Conservation (phyloP, 2,329 filamentous ascomycete genomes). For the Epichloe glyceriae region DNA sequence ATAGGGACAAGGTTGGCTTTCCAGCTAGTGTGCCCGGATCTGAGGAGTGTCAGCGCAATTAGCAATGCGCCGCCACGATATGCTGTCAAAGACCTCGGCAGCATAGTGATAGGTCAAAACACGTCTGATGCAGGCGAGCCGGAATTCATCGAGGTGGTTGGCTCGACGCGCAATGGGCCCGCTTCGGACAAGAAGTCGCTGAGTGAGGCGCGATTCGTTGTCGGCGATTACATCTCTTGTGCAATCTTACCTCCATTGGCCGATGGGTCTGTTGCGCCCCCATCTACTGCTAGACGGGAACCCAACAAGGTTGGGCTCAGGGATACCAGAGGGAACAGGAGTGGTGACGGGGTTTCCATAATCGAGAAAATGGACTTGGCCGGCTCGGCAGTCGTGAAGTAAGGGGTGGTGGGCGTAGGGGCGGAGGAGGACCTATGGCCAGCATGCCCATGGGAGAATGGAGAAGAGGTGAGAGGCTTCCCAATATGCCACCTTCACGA, state of each 20-base stretch:
- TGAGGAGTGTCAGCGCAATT: constrained; percentile 24
- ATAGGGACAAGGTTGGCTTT: constrained; percentile 80
- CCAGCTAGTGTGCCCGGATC: constrained; percentile 74
- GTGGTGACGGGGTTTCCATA: constrained; percentile 13
- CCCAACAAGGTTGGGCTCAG: constrained; percentile 5
- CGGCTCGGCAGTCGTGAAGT: constrained; percentile 23
- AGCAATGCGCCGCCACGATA: constrained; percentile 38
- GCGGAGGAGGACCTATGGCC: constrained; percentile 23
- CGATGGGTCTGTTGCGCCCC: constrained; percentile 60
- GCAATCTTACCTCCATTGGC: constrained; percentile 63
- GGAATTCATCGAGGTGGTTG: constrained; percentile 23
- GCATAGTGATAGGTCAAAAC: constrained; percentile 58
- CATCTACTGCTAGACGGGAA: constrained; percentile 25
- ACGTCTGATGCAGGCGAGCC: constrained; percentile 30
- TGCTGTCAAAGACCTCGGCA: constrained; percentile 69
- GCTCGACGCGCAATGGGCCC: constrained; percentile 28
- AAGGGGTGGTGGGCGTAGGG: constrained; percentile 26
- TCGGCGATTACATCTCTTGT: constrained; percentile 79
- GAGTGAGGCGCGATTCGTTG: constrained; percentile 65
- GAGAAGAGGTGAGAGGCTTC: constrained; percentile 51
- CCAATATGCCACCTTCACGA: constrained; percentile 31
- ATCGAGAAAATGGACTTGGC: constrained; percentile 17
- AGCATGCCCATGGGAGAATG: constrained; percentile 44
- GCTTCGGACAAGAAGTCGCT: constrained; percentile 67
- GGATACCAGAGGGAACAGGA: constrained; percentile 12